phyloP scores from a whole-genome alignment of 805 yeast species.

The Yarrowia sp. region DNA sequence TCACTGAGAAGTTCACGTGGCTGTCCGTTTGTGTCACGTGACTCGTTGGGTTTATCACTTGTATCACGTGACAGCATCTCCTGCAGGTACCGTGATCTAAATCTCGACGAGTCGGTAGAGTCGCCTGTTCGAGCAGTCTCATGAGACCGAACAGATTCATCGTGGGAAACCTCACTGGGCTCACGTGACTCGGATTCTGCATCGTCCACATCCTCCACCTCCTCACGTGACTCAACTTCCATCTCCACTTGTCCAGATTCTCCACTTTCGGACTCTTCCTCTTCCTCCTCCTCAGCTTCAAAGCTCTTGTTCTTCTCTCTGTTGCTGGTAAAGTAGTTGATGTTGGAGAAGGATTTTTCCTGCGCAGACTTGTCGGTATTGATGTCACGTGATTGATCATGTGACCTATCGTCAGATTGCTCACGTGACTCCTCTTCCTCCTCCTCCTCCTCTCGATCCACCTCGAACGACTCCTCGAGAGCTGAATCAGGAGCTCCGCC shows the following conservation, averaged over 20 bases:
- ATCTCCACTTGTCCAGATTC: not conserved
- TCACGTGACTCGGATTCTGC: not conserved
- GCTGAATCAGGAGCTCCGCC: constrained; percentile 35
- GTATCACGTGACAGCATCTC: constrained; percentile 9
- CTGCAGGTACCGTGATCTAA: constrained; percentile 7
- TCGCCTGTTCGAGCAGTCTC: not conserved
- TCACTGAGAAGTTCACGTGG: constrained; percentile 16
- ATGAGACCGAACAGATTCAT: not conserved
- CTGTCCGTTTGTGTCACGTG: not conserved
- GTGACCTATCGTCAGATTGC: not conserved
- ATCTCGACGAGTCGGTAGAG: constrained; percentile 18
- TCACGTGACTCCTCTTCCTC: not conserved
- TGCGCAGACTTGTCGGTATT: not conserved
- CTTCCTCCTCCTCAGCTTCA: constrained; percentile 11
- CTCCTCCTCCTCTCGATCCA: not conserved
- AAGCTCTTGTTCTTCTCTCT: constrained; percentile 20
- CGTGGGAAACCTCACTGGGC: not conserved
- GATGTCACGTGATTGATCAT: not conserved
- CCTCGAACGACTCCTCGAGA: constrained; percentile 17
- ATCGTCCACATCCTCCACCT: not conserved
- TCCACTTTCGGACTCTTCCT: not conserved
- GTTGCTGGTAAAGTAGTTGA: constrained; percentile 27
- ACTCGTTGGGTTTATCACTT: not conserved
- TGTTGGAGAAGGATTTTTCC: constrained; percentile 18
- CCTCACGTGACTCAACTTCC: not conserved